Conservation (phyloP, 768 basidiomycete species). For the Leccinum broughii region DNA sequence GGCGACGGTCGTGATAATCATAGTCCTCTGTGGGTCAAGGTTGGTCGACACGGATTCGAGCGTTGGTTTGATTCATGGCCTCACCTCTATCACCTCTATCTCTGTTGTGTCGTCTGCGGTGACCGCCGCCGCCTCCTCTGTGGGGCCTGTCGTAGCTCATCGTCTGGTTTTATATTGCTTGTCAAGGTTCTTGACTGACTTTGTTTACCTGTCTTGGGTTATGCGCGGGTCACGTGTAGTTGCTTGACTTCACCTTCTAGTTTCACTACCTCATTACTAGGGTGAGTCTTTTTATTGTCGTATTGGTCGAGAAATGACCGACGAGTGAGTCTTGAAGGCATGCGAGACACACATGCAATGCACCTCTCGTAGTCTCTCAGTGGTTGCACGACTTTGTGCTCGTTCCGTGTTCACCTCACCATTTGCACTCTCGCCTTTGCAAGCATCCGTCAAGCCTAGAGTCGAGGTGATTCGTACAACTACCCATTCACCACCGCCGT, state of each 20-base stretch:
- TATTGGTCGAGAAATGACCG: background rate
- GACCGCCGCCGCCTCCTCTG: slow-evolving; percentile 47
- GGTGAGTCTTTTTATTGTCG: slow-evolving; percentile 16
- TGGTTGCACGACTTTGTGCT: background rate
- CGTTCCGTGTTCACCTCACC: slow-evolving; percentile 15
- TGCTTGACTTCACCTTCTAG: background rate
- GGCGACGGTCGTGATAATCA: slow-evolving; percentile 58
- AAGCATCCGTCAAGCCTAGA: slow-evolving; percentile 7
- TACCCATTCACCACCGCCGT: background rate
- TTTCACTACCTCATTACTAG: too few relatives aligned
- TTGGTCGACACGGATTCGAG: background rate
- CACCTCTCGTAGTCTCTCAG: slow-evolving; percentile 46
- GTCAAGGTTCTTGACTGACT: background rate
- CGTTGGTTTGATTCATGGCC: background rate
- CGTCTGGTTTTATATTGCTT: slow-evolving; percentile 9
- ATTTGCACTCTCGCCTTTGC: slow-evolving; percentile 1
- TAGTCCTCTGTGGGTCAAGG: slow-evolving; percentile 53
- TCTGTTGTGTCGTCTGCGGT: slow-evolving; percentile 45
- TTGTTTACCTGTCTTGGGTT: too few relatives aligned
- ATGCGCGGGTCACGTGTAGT: slow-evolving; percentile 25
- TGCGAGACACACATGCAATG: slow-evolving; percentile 76
- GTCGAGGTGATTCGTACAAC: background rate
- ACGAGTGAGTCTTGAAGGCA: slow-evolving; percentile 37
- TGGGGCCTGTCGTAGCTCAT: slow-evolving; percentile 62
- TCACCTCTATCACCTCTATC: slow-evolving; percentile 49